Conservation (phyloP, 306 rosid genomes). For the Alnus glutinosa region DNA sequence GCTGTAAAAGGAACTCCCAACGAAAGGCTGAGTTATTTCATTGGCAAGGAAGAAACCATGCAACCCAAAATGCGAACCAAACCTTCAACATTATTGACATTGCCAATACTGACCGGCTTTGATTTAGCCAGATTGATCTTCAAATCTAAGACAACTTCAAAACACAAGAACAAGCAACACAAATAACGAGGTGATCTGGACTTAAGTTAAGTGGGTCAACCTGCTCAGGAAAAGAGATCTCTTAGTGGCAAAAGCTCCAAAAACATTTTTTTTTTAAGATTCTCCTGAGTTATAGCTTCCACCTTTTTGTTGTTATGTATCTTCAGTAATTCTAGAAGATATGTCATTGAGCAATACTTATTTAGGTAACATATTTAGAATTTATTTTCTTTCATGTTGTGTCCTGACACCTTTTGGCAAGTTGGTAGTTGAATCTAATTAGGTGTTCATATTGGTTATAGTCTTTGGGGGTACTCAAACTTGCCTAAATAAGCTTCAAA, state of each 20-base stretch:
- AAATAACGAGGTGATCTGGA: not conserved
- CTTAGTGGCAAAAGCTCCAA: not conserved
- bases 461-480: slow-evolving; percentile 15
- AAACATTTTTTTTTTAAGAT: not conserved
- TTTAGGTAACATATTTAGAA: not conserved
- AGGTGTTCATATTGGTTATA: slow-evolving; percentile 8
- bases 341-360: not conserved
- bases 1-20: too few species aligned
- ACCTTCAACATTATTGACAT: too few species aligned
- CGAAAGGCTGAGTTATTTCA: too few species aligned
- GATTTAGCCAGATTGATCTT: too few species aligned
- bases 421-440: not conserved
- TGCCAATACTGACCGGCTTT: too few species aligned
- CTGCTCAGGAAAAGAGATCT: not conserved
- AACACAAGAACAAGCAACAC: too few species aligned
- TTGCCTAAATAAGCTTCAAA: slow-evolving; percentile 7
- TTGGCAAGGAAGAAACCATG: too few species aligned
- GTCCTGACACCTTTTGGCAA: not conserved
- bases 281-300: not conserved
- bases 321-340: not conserved
- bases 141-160: too few species aligned
- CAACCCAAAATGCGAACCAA: too few species aligned
- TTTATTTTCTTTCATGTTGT: slow-evolving; percentile 11
- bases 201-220: not conserved
- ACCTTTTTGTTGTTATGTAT: not conserved